Evolutionary conservation across 2,329 filamentous ascomycete species (phyloP).

Genomic region (Pochonia chlamydosporia): DNA sequence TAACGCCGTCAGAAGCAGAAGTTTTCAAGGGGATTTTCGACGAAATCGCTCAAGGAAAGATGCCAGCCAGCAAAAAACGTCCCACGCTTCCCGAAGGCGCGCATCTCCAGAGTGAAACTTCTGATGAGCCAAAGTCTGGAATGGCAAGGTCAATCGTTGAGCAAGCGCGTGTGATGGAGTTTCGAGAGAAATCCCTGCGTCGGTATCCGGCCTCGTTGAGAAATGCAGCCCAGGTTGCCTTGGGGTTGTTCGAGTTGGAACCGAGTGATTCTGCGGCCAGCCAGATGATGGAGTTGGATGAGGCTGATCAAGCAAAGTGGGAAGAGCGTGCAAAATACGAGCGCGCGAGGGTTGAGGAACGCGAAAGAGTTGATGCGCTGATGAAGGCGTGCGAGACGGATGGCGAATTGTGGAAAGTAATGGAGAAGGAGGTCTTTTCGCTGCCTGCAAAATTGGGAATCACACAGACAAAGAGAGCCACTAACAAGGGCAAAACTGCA

Average conservation of each 20-base stretch:
- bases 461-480: neutral
- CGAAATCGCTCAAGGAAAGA: constrained; percentile 31
- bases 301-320: constrained; percentile 24
- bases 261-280: constrained; percentile 18
- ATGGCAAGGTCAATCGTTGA: constrained; percentile 26
- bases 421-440: constrained; percentile 62
- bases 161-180: constrained; percentile 23
- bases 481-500: constrained; percentile 6
- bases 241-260: constrained; percentile 31
- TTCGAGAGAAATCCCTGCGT: constrained; percentile 29
- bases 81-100: constrained; percentile 5
- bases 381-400: constrained; percentile 55
- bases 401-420: constrained; percentile 57
- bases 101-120: neutral
- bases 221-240: constrained; percentile 30
- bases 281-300: constrained; percentile 23
- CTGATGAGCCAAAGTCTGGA: neutral
- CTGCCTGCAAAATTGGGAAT: constrained; percentile 53
- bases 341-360: constrained; percentile 37
- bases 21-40: constrained; percentile 55
- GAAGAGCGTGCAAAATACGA: constrained; percentile 31
- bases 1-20: constrained; percentile 51
- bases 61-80: constrained; percentile 22
- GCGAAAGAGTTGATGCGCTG: constrained; percentile 43
- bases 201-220: constrained; percentile 34